These are phyloP conservation scores for Epichloe festucae DNA, from an alignment of 2,329 filamentous ascomycete species.

Conservation along the genomic window DNA sequence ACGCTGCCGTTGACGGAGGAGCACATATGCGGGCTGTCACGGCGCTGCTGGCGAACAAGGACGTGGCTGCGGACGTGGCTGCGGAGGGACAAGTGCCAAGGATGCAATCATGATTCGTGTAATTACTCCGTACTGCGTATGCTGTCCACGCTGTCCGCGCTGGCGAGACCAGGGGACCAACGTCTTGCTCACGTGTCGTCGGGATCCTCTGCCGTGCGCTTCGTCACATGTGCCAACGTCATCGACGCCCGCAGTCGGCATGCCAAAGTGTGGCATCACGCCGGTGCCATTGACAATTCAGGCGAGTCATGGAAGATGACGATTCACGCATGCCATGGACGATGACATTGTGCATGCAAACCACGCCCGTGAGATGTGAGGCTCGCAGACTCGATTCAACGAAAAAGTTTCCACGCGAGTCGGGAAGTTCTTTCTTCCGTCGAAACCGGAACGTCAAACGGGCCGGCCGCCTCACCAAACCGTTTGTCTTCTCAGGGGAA, in stretches of 20 bases:
- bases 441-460: too few relatives aligned
- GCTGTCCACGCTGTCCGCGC: too few relatives aligned
- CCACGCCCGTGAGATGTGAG: too few relatives aligned
- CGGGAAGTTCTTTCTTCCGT: too few relatives aligned
- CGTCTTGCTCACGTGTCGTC: constrained; percentile 20
- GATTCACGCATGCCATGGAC: constrained; percentile 36
- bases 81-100: constrained; percentile 17
- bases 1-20: constrained; percentile 25
- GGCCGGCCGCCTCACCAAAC: too few relatives aligned
- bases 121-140: too few relatives aligned
- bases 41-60: constrained; percentile 17
- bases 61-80: too few relatives aligned
- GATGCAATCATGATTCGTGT: constrained; percentile 28
- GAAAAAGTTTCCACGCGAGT: too few relatives aligned
- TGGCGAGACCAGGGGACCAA: constrained; percentile 10
- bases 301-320: constrained; percentile 14
- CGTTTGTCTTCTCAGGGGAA: too few relatives aligned
- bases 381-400: too few relatives aligned
- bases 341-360: too few relatives aligned
- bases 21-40: constrained; percentile 34
- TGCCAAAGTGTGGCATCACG: constrained; percentile 48
- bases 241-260: constrained; percentile 35
- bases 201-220: constrained; percentile 18
- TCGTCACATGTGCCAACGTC: constrained; percentile 34
- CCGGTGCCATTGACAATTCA: constrained; percentile 32